These are phyloP conservation scores for Penicillium maclennaniae DNA, from an alignment of 495 filamentous ascomycete species.

Conservation along the genomic window DNA sequence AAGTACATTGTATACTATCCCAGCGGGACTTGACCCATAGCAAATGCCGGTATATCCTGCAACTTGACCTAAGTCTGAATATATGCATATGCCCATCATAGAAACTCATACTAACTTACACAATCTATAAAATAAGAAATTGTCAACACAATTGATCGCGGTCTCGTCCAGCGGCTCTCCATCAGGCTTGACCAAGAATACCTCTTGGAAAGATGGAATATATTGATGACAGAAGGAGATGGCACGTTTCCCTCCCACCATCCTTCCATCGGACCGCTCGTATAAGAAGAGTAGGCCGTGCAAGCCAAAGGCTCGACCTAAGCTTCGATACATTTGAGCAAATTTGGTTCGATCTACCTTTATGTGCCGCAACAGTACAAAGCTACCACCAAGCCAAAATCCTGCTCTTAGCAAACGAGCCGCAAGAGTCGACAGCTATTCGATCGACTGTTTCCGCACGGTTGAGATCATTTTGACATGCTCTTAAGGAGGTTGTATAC, in stretches of 20 bases:
- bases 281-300: not conserved
- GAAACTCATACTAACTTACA: too few species aligned
- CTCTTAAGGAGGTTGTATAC: conserved; percentile 4
- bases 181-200: conserved; percentile 17
- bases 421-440: conserved; percentile 28
- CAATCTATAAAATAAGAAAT: too few species aligned
- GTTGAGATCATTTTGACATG: conserved; percentile 18
- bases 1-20: too few species aligned
- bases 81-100: too few species aligned
- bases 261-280: not conserved
- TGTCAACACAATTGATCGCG: too few species aligned
- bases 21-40: too few species aligned
- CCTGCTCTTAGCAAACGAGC: conserved; percentile 15
- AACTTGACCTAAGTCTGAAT: too few species aligned
- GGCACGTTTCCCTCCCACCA: conserved; percentile 13
- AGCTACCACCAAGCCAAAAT: conserved; percentile 22
- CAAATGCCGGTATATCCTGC: too few species aligned
- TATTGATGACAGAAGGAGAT: conserved; percentile 14
- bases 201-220: conserved; percentile 16
- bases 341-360: conserved; percentile 20
- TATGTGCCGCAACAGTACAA: conserved; percentile 24
- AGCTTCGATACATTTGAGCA: conserved; percentile 14
- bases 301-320: not conserved
- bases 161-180: conserved; percentile 7
- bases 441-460: conserved; percentile 22